Conservation (phyloP, 805 yeast species). For the Candida coquimbonensis region DNA sequence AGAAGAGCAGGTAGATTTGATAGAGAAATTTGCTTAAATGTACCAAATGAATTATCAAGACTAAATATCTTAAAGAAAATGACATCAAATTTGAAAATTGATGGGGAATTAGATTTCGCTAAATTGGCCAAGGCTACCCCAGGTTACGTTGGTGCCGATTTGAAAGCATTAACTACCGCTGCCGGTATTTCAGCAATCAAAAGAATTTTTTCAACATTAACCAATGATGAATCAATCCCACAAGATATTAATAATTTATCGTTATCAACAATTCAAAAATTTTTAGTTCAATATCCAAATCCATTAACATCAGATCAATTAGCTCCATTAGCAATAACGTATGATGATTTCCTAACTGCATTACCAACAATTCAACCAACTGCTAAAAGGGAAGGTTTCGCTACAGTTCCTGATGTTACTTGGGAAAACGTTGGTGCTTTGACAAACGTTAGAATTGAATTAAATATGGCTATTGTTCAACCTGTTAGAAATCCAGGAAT, state of each 20-base stretch:
- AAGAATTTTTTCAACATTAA: conserved; percentile 64
- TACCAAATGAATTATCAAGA: conserved; percentile 86
- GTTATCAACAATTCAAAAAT: conserved; percentile 62
- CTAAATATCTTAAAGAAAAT: conserved; percentile 68
- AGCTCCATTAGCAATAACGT: conserved; percentile 65
- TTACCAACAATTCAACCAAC: conserved; percentile 94
- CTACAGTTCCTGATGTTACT: conserved; percentile 95
- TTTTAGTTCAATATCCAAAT: conserved; percentile 66
- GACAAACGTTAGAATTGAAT: conserved; percentile 69
- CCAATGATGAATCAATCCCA: conserved; percentile 26
- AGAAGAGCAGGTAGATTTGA: conserved; percentile 97
- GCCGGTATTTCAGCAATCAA: conserved; percentile 94
- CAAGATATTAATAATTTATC: conserved; percentile 25
- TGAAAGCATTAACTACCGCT: conserved; percentile 87
- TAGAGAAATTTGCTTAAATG: conserved; percentile 86
- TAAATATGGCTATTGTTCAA: conserved; percentile 96
- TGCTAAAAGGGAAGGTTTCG: conserved; percentile 96
- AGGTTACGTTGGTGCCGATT: conserved; percentile 96
- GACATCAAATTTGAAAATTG: conserved; percentile 58
- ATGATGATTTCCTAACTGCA: conserved; percentile 76
- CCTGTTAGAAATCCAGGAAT: conserved; percentile 91
- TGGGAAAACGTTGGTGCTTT: conserved; percentile 96
- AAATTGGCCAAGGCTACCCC: conserved; percentile 88
- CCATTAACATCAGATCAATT: conserved; percentile 74
- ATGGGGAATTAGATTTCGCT: conserved; percentile 62